Evolutionary conservation across 257 asterid species (phyloP).

Genomic region (Handroanthus guayacan): DNA sequence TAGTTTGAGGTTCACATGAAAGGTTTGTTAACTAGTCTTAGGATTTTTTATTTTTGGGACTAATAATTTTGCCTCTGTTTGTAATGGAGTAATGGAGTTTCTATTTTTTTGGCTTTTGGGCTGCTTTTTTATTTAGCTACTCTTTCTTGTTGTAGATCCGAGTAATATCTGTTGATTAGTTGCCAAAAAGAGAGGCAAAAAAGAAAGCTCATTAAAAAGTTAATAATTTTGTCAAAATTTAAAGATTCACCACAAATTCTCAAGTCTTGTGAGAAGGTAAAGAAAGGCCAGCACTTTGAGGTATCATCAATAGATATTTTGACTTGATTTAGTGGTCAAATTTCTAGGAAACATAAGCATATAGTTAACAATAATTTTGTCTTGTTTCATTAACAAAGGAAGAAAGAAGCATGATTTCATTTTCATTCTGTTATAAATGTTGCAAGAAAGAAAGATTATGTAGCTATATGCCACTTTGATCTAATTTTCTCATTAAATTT

Average conservation of each 20-base stretch:
- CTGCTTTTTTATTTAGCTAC: not conserved
- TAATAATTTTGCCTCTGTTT: not conserved
- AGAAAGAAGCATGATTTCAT: not conserved
- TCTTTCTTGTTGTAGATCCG: conserved; percentile 18
- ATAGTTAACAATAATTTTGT: not conserved
- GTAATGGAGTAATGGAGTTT: not conserved
- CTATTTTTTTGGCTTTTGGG: not conserved
- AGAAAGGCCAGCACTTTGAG: not conserved
- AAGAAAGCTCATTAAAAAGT: not conserved
- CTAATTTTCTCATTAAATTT: not conserved
- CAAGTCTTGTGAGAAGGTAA: not conserved
- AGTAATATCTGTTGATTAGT: not conserved
- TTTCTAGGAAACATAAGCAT: not conserved
- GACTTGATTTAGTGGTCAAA: not conserved
- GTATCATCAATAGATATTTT: not conserved
- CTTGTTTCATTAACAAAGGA: not conserved
- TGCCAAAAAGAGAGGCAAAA: not conserved
- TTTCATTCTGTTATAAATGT: not conserved
- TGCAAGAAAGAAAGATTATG: not conserved
- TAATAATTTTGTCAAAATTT: not conserved
- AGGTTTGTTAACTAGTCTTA: not conserved
- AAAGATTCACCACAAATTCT: not conserved
- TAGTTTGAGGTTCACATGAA: not conserved
- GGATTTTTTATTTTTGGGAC: conserved; percentile 1
- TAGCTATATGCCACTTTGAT: not conserved